Conservation (phyloP, 257 asterid species). For the Primulina eburnea region DNA sequence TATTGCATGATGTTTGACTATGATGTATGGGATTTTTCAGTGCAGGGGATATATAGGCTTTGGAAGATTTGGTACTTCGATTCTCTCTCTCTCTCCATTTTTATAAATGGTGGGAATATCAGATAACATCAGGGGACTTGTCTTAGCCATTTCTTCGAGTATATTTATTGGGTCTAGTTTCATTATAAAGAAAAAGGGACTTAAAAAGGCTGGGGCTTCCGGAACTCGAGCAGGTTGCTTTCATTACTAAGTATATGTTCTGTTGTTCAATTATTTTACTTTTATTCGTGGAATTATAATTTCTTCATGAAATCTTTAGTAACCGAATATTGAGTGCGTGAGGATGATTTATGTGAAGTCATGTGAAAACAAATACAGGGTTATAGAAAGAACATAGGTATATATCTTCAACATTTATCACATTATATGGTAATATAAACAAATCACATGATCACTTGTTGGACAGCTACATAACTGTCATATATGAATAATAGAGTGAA, state of each 20-base stretch:
- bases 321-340: background rate
- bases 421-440: conserved; percentile 7
- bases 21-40: conserved; percentile 4
- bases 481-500: background rate
- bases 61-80: background rate
- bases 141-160: conserved; percentile 49
- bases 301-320: background rate
- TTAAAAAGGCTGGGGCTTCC: conserved; percentile 36
- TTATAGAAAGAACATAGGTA: background rate
- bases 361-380: background rate
- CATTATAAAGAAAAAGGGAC: conserved; percentile 54
- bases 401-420: conserved; percentile 1
- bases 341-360: background rate
- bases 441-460: background rate
- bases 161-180: conserved; percentile 57
- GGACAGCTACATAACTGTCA: background rate
- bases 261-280: background rate
- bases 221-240: conserved; percentile 51
- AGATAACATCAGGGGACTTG: conserved; percentile 44
- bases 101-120: conserved; percentile 44
- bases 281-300: background rate
- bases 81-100: conserved; percentile 21
- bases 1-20: background rate
- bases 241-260: background rate
- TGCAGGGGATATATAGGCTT: conserved; percentile 27